Evolutionary conservation across 2,329 filamentous ascomycete species (phyloP).

Genomic region (Graphiopsis chlorocephala): DNA sequence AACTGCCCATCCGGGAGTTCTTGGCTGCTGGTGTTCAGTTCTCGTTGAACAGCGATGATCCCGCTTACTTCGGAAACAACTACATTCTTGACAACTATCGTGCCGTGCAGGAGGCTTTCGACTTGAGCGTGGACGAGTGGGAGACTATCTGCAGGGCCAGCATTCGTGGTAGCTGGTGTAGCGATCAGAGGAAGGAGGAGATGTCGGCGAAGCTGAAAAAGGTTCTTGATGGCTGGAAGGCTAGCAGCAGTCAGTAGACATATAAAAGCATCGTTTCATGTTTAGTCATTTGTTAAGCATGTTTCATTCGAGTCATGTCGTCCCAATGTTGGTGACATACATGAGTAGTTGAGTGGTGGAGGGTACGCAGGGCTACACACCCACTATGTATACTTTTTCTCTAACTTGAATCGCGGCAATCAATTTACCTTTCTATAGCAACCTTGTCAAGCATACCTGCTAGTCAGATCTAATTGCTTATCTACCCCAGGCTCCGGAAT

Average conservation of each 20-base stretch:
- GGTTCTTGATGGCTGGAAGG: background rate
- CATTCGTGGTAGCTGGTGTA: slow-evolving; percentile 69
- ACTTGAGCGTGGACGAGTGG: slow-evolving; percentile 65
- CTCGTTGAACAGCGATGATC: slow-evolving; percentile 72
- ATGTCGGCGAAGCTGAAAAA: slow-evolving; percentile 41
- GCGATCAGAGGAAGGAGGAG: slow-evolving; percentile 58
- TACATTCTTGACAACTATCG: slow-evolving; percentile 75
- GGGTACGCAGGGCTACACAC: too few relatives aligned
- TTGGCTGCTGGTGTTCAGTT: slow-evolving; percentile 64
- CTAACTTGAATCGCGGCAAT: background rate
- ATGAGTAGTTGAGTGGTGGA: too few relatives aligned
- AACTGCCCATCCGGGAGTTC: slow-evolving; percentile 62
- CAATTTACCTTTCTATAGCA: background rate
- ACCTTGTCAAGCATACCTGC: background rate
- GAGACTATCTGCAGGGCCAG: slow-evolving; percentile 58
- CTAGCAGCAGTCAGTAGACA: background rate
- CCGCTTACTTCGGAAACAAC: slow-evolving; percentile 68
- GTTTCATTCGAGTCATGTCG: background rate
- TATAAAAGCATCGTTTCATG: background rate
- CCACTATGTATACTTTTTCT: background rate
- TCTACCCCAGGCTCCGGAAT: background rate
- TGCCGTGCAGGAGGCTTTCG: slow-evolving; percentile 70
- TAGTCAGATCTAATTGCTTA: background rate
- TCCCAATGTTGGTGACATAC: background rate
- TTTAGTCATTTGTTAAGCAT: background rate